These are phyloP conservation scores for Leptographium wingfieldii DNA, from an alignment of 2,329 filamentous ascomycete genomes.

Conservation along the genomic window DNA sequence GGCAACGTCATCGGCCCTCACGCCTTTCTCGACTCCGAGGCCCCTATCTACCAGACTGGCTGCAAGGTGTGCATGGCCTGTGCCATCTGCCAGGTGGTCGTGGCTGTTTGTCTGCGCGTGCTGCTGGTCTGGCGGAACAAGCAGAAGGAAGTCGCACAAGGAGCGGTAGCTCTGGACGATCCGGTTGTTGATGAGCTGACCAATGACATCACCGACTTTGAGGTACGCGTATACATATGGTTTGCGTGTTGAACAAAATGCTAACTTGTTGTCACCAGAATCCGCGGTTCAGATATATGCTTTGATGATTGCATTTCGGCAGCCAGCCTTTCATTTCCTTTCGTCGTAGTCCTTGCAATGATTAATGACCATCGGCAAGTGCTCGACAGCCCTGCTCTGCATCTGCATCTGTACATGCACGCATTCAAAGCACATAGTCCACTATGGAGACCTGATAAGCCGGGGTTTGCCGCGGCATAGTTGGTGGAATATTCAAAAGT, in stretches of 20 bases:
- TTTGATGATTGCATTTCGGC: neutral
- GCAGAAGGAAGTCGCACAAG: neutral
- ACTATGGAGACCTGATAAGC: neutral
- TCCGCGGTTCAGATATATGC: conserved; percentile 2
- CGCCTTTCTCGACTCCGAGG: neutral
- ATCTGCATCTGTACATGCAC: too few species aligned
- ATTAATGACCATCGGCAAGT: neutral
- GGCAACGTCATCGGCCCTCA: conserved; percentile 4
- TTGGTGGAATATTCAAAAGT: neutral
- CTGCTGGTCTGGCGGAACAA: neutral
- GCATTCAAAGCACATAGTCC: neutral
- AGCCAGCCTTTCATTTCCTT: neutral
- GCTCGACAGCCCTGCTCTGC: neutral
- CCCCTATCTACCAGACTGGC: conserved; percentile 2
- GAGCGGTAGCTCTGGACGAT: neutral
- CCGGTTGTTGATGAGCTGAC: neutral
- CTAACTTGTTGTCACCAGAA: neutral
- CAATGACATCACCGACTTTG: neutral
- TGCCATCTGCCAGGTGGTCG: neutral
- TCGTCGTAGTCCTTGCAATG: neutral
- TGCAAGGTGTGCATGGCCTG: neutral
- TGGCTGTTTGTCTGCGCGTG: neutral
- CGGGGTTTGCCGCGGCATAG: neutral
- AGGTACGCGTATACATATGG: neutral
- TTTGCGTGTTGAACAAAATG: neutral